Conservation (phyloP, 148 eudicot genomes). For the Cornus florida region DNA sequence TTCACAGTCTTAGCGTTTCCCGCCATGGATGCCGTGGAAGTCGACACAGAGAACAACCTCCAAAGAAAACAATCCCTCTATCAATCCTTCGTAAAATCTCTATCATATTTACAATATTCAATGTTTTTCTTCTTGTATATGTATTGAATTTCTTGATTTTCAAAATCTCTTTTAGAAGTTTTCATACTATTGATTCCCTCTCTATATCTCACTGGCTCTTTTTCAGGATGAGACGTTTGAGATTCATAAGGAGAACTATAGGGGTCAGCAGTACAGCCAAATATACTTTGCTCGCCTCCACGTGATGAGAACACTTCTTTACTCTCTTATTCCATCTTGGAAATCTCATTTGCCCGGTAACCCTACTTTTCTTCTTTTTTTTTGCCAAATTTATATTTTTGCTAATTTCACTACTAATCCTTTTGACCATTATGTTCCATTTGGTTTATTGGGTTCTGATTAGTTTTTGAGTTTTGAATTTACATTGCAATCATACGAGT, state of each 20-base stretch:
- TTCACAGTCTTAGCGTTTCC: slow-evolving; percentile 22
- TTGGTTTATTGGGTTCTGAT: neutral
- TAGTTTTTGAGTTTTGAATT: neutral
- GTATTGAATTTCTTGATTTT: neutral
- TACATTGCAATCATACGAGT: neutral
- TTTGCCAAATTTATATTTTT: neutral
- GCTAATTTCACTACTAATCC: neutral
- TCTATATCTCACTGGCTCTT: neutral
- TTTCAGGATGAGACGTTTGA: slow-evolving; percentile 60
- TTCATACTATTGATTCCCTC: neutral
- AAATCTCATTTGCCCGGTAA: slow-evolving; percentile 84
- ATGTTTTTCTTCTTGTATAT: neutral
- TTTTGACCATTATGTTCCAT: neutral
- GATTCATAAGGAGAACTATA: slow-evolving; percentile 74
- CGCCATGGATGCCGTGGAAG: slow-evolving; percentile 69
- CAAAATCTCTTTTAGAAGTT: neutral
- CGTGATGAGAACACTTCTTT: slow-evolving; percentile 71
- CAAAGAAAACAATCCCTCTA: slow-evolving; percentile 62
- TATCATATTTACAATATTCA: neutral
- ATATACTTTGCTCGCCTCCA: slow-evolving; percentile 82
- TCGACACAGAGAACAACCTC: slow-evolving; percentile 42
- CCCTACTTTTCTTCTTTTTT: neutral
- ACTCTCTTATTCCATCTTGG: slow-evolving; percentile 85
- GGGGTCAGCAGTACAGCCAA: slow-evolving; percentile 95
- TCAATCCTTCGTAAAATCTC: slow-evolving; percentile 44